Conservation (phyloP, 495 filamentous ascomycete genomes). For the Amniculicola lignicola region DNA sequence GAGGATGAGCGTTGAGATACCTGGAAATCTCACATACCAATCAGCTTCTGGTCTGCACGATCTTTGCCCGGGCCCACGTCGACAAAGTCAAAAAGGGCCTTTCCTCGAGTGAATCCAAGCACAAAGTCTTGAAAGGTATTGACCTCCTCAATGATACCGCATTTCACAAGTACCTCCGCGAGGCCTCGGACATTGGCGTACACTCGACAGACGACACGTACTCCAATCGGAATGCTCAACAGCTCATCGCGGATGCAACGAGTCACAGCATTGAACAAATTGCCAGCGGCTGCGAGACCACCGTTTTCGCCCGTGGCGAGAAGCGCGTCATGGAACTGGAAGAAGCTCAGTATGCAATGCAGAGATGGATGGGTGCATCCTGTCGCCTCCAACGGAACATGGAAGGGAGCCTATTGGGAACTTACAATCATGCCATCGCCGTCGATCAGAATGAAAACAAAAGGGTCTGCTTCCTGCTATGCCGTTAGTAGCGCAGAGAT, state of each 20-base stretch:
- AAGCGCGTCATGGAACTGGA: slow-evolving; percentile 61
- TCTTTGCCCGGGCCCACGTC: slow-evolving; percentile 71
- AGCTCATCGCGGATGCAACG: slow-evolving; percentile 49
- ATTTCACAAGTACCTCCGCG: slow-evolving; percentile 55
- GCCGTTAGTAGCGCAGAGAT: too few relatives aligned
- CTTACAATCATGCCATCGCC: slow-evolving; percentile 70
- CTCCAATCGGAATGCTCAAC: slow-evolving; percentile 48
- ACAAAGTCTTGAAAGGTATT: slow-evolving; percentile 63
- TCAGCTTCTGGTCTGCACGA: slow-evolving; percentile 68
- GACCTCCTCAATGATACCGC: slow-evolving; percentile 54
- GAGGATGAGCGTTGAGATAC: slow-evolving; percentile 15
- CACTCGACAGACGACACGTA: slow-evolving; percentile 64
- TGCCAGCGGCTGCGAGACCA: slow-evolving; percentile 65
- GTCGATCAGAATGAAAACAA: slow-evolving; percentile 72
- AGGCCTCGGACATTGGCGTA: slow-evolving; percentile 68
- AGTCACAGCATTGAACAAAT: slow-evolving; percentile 55
- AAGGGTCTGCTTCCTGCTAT: slow-evolving; percentile 67
- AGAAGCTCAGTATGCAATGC: slow-evolving; percentile 3
- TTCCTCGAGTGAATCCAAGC: slow-evolving; percentile 71
- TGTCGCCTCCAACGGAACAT: too few relatives aligned
- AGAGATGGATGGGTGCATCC: too few relatives aligned
- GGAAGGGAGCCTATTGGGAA: slow-evolving; percentile 7
- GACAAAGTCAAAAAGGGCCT: slow-evolving; percentile 68
- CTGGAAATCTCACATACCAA: slow-evolving; percentile 51
- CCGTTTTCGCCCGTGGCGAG: slow-evolving; percentile 64